Evolutionary conservation across 306 rosid genomes (phyloP).

Genomic region (Quercus parvula): DNA sequence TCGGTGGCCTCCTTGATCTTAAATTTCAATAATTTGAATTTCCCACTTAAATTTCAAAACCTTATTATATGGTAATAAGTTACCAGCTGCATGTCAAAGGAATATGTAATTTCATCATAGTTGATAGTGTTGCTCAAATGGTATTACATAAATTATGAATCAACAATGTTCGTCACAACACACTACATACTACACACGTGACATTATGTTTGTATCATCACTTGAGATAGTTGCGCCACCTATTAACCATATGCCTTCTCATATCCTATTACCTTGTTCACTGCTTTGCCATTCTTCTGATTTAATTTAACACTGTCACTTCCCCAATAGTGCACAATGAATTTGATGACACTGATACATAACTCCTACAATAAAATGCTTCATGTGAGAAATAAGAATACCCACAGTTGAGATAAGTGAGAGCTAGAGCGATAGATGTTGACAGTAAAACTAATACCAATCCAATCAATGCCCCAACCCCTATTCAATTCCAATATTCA

Average conservation of each 20-base stretch:
- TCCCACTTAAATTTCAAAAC: too few relatives aligned
- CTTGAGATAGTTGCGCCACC: too few relatives aligned
- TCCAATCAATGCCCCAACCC: slow-evolving; percentile 41
- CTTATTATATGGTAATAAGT: neutral
- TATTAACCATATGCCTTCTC: too few relatives aligned
- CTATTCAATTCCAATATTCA: slow-evolving; percentile 61
- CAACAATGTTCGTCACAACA: neutral
- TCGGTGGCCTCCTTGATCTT: too few relatives aligned
- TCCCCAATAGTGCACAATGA: slow-evolving; percentile 28
- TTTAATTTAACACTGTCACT: slow-evolving; percentile 20
- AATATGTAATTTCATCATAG: slow-evolving; percentile 43
- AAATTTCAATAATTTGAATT: too few relatives aligned
- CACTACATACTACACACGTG: too few relatives aligned
- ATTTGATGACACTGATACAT: neutral
- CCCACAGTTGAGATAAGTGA: slow-evolving; percentile 43
- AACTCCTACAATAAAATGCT: neutral
- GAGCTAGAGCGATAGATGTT: slow-evolving; percentile 33
- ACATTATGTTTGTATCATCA: too few relatives aligned
- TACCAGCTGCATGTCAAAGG: slow-evolving; percentile 61
- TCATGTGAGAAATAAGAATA: slow-evolving; percentile 8
- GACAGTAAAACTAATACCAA: slow-evolving; percentile 15
- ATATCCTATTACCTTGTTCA: too few relatives aligned
- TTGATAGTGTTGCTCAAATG: slow-evolving; percentile 42
- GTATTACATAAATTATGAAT: too few relatives aligned
- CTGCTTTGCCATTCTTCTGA: slow-evolving; percentile 19